Evolutionary conservation across 2,329 filamentous ascomycete species (phyloP), one percentile per base, ranked within the genome.

Genomic region (Achaetomium macrosporum): DNA sequence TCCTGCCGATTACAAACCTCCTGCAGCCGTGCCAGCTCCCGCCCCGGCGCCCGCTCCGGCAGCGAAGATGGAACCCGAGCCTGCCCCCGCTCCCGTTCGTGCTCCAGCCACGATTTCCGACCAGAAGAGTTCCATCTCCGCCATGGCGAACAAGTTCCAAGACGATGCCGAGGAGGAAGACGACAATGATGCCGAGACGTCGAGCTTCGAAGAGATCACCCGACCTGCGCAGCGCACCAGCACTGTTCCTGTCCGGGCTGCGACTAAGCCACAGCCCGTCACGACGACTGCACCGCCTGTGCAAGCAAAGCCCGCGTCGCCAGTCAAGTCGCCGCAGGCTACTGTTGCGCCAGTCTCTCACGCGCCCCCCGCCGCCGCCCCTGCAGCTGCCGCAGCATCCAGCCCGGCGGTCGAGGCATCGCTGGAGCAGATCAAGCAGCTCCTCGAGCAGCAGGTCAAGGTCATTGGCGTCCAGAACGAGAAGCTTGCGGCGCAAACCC

Each of bases 41-140:
- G 68, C 68, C 2, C 64, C 71, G 15, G 53, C 49, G 12, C 41
- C 46, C 51, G 79, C 75, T 64, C 69, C 71, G n/a, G 72, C 72
- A 31, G 69, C 77, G 12, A 81, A 81, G 69, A 76, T 76, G 63
- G 78, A 83, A 61, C 70, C 75, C 45, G 76, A 74, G 62, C 74
- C 80, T 2, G 74, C 77, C 42, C 75, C 83, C 9, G 72, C 73
- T 13, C 45, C 45, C 4, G 64, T 73, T 7, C 69, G 72, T 29
- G 74, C 79, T 36, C 83, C 87, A 35, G 84, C 85, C 11, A 84
- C 82, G 1, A 81, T 95, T 72, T 86, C 84, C 58, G 88, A 95
- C 58, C 92, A 96, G 73, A 90, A 93, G 68, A 81, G 81, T 29
- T 95, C 90, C 12, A 93, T 96, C 71, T 82, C 90, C 17, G 83